phyloP scores from a whole-genome alignment of 2,329 filamentous ascomycete genomes.

The Fusarium hainanense region DNA sequence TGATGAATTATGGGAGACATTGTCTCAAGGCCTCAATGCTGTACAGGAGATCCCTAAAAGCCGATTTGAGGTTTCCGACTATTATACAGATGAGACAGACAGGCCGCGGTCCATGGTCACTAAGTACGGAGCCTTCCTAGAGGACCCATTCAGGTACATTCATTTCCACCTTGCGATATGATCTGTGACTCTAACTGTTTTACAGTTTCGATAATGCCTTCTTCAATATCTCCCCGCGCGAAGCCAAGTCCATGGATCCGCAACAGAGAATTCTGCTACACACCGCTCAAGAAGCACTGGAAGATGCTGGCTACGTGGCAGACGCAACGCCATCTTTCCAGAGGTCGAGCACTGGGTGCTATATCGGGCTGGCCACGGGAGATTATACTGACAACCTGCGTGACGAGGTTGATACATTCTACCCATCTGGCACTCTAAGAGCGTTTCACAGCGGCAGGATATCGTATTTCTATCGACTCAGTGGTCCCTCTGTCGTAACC shows the following conservation, averaged over 20 bases:
- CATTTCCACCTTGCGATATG: no score
- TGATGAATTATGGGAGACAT: not conserved
- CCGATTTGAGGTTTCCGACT: not conserved
- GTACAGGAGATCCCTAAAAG: slow-evolving; percentile 1
- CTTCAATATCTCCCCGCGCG: slow-evolving; percentile 3
- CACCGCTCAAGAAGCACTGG: not conserved
- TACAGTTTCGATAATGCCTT: slow-evolving; percentile 2
- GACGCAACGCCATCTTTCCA: not conserved
- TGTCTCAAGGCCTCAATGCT: not conserved
- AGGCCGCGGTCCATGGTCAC: not conserved
- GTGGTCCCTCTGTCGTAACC: not conserved
- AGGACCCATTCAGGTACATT: slow-evolving; percentile 1
- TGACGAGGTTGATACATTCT: not conserved
- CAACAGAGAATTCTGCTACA: not conserved
- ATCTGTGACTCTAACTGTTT: no score
- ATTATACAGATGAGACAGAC: not conserved
- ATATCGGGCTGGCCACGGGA: not conserved
- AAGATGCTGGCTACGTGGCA: slow-evolving; percentile 1
- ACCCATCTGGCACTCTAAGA: not conserved
- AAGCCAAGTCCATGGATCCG: slow-evolving; percentile 2
- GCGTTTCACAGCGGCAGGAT: slow-evolving; percentile 3
- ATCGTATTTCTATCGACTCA: slow-evolving; percentile 1
- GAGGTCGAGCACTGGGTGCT: not conserved
- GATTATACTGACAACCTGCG: not conserved
- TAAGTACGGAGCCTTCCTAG: not conserved